Evolutionary conservation across 164 flowering plant species (phyloP), one percentile per base, ranked within the genome.

Genomic region (Cinnamomum micranthum): DNA sequence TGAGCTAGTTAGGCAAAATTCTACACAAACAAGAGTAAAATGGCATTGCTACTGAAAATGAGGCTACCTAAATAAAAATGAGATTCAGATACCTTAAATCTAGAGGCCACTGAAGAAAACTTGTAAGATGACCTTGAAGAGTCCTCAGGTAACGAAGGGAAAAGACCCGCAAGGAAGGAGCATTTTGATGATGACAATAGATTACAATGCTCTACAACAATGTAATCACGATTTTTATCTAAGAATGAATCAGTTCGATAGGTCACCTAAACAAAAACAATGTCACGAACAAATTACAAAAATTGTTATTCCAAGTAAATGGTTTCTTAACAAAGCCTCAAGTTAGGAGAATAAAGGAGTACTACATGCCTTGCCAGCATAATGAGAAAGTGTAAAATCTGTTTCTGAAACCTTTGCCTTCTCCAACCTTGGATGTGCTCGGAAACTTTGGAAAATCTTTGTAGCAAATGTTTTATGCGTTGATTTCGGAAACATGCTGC

Each of bases 401-500:
- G 98, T 92, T 81, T 88, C 94, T 50, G 95, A 91, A 80, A 94
- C 91, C 74, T 91, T 96, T 71, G 89, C 85, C 83, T 87, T 91
- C 70, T 89, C 95, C 85, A 96, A 81, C 80, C 99, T 87, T 47
- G 84, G 90, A 72, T 96, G 97, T 31, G 79, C 69, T 19, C 78
- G 80, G 69, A 91, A 87, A 82, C 89, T 85, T 82, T 89, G 97
- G 78, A 91, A 94, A 60, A 96, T 82, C 87, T 88, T 96, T 74
- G 83, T 92, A 19, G 99, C 77, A 86, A 96, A 94, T 70, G 97
- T 90, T 79, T 80, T 88, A 82, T 96, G 93, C 0, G 98, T 96
- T 77, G 99, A 94, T 80, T 85, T 96, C 5, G 99, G 99, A 81
- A 96, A 96, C 99, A 96, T 91, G 87, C 99, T 96, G 92, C 88